phyloP scores from a whole-genome alignment of 257 asterid species.

The Paulownia fortunei region DNA sequence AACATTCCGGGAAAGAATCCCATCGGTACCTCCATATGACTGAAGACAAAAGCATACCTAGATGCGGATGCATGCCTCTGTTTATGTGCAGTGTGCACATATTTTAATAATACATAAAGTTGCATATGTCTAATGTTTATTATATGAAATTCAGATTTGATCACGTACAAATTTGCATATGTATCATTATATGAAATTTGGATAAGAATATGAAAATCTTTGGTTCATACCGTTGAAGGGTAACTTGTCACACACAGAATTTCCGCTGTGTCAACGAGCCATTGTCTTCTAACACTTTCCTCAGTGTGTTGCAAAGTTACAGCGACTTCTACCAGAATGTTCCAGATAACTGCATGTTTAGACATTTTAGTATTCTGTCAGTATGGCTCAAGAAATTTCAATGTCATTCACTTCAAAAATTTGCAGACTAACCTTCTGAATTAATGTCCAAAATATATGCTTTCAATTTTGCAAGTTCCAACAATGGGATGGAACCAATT shows the following conservation, averaged over 20 bases:
- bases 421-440: conserved; percentile 65
- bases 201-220: too few species aligned
- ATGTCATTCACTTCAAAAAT: background rate
- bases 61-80: too few species aligned
- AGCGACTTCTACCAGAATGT: conserved; percentile 70
- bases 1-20: background rate
- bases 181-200: background rate
- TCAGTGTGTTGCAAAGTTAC: conserved; percentile 65
- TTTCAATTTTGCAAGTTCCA: conserved; percentile 70
- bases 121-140: background rate
- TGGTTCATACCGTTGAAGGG: conserved; percentile 85
- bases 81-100: too few species aligned
- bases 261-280: conserved; percentile 84
- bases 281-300: conserved; percentile 67
- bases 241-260: conserved; percentile 75
- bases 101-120: background rate
- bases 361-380: conserved; percentile 19
- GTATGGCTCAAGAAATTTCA: conserved; percentile 12
- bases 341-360: conserved; percentile 72
- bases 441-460: conserved; percentile 58
- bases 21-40: background rate
- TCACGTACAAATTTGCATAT: background rate
- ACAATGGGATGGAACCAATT: conserved; percentile 66
- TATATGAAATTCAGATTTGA: background rate
- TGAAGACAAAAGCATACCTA: background rate